phyloP scores from a whole-genome alignment of 116 monocot species.

The Thalassia testudinum region DNA sequence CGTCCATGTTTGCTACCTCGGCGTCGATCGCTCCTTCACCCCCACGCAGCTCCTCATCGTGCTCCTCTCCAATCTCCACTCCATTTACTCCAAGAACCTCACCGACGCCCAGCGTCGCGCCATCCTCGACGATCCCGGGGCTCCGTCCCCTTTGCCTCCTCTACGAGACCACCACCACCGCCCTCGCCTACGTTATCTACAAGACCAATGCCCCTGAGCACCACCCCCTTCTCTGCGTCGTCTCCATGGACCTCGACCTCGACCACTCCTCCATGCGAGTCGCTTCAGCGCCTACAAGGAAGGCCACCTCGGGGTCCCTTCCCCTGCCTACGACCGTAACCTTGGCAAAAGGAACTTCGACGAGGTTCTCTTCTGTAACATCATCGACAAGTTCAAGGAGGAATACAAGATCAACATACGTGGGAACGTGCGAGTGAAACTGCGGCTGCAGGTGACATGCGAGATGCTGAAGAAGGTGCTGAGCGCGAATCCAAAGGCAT shows the following conservation, averaged over 20 bases:
- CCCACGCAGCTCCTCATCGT: slow-evolving; percentile 67
- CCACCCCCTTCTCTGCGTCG: slow-evolving; percentile 7
- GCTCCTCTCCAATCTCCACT: slow-evolving; percentile 58
- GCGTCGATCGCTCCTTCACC: slow-evolving; percentile 22
- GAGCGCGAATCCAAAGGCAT: slow-evolving; percentile 62
- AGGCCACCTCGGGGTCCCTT: slow-evolving; percentile 42
- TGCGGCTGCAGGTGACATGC: slow-evolving; percentile 46
- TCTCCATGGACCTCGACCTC: slow-evolving; percentile 60
- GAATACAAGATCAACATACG: slow-evolving; percentile 46
- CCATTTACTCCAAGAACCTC: slow-evolving; percentile 36
- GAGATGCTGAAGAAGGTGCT: slow-evolving; percentile 91
- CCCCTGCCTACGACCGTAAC: slow-evolving; percentile 45
- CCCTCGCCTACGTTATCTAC: slow-evolving; percentile 70
- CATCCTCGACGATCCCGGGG: slow-evolving; percentile 73
- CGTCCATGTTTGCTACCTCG: slow-evolving; percentile 25
- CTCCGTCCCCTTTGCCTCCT: slow-evolving; percentile 45
- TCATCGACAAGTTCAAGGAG: slow-evolving; percentile 43
- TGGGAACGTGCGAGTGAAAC: slow-evolving; percentile 35
- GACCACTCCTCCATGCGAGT: slow-evolving; percentile 78
- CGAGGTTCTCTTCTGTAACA: slow-evolving; percentile 55
- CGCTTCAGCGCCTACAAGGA: slow-evolving; percentile 27
- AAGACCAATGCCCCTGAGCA: slow-evolving; percentile 15
- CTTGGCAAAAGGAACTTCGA: slow-evolving; percentile 82
- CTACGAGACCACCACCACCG: slow-evolving; percentile 69
- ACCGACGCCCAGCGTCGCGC: slow-evolving; percentile 21